Conservation (phyloP, 139 green algal species). For the Edaphochlamys debaryana region DNA sequence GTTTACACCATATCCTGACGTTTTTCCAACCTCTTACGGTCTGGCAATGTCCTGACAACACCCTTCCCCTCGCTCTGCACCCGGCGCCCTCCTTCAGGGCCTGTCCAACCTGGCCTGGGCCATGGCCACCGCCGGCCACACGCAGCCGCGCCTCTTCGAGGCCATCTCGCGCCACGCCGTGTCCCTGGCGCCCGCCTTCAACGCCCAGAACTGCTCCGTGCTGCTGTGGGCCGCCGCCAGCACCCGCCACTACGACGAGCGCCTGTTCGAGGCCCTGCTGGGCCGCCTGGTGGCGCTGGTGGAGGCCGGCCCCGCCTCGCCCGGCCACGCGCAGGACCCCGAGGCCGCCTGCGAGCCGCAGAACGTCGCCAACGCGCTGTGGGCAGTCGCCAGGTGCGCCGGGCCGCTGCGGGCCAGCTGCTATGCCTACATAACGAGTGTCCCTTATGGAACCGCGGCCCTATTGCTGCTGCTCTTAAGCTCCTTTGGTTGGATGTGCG, state of each 20-base stretch:
- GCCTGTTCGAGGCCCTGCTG: conserved; percentile 43
- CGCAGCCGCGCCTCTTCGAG: conserved; percentile 31
- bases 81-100: conserved; percentile 51
- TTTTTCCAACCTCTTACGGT: too few relatives aligned
- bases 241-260: conserved; percentile 44
- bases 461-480: too few relatives aligned
- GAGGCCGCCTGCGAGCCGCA: conserved; percentile 45
- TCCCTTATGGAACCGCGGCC: too few relatives aligned
- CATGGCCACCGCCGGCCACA: conserved; percentile 57
- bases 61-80: too few relatives aligned
- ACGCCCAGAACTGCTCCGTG: conserved; percentile 51
- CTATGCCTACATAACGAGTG: too few relatives aligned
- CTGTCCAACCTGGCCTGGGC: conserved; percentile 68
- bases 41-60: too few relatives aligned
- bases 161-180: background rate
- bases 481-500: too few relatives aligned
- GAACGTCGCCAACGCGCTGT: conserved; percentile 62
- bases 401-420: too few relatives aligned
- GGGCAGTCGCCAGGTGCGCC: conserved; percentile 47
- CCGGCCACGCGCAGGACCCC: background rate
- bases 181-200: conserved; percentile 36
- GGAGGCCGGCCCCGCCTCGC: background rate
- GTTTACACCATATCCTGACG: too few relatives aligned
- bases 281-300: conserved; percentile 25
- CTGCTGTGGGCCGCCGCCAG: conserved; percentile 47